phyloP scores from a whole-genome alignment of 2,329 filamentous ascomycete genomes.

The Phaeosphaeria sp. region DNA sequence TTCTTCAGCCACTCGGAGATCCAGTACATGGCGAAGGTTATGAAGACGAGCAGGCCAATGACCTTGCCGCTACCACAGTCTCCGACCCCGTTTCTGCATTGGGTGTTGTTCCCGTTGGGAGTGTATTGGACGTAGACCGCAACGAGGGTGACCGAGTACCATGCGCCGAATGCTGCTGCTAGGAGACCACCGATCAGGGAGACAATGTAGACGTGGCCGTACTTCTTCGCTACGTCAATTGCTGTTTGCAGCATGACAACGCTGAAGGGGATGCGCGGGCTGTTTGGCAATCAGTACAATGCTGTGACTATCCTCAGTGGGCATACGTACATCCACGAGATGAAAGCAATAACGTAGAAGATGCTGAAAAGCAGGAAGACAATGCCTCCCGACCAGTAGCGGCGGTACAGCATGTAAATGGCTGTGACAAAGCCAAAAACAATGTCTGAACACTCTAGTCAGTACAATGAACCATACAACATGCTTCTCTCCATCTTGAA shows the following conservation, averaged over 20 bases:
- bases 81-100: conserved; percentile 61
- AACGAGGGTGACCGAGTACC: conserved; percentile 86
- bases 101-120: conserved; percentile 64
- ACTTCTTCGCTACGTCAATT: conserved; percentile 83
- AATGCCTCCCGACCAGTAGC: conserved; percentile 84
- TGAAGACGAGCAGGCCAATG: conserved; percentile 82
- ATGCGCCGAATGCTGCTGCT: conserved; percentile 78
- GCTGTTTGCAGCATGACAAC: conserved; percentile 86
- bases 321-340: conserved; percentile 66
- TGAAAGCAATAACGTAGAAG: conserved; percentile 83
- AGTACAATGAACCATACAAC: conserved; percentile 45
- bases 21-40: conserved; percentile 94
- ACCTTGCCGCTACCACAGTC: conserved; percentile 78
- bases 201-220: conserved; percentile 86
- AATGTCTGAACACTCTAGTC: conserved; percentile 60
- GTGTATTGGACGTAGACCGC: conserved; percentile 86
- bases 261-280: conserved; percentile 85
- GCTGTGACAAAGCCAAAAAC: conserved; percentile 83
- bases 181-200: conserved; percentile 82
- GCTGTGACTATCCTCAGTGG: conserved; percentile 53
- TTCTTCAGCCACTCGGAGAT: conserved; percentile 93
- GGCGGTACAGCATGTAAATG: conserved; percentile 80
- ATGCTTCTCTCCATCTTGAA: too few relatives aligned
- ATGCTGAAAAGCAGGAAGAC: conserved; percentile 84
- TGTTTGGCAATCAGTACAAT: conserved; percentile 33